phyloP scores from a whole-genome alignment of 2,329 filamentous ascomycete species.

The Hansfordia pulvinata region DNA sequence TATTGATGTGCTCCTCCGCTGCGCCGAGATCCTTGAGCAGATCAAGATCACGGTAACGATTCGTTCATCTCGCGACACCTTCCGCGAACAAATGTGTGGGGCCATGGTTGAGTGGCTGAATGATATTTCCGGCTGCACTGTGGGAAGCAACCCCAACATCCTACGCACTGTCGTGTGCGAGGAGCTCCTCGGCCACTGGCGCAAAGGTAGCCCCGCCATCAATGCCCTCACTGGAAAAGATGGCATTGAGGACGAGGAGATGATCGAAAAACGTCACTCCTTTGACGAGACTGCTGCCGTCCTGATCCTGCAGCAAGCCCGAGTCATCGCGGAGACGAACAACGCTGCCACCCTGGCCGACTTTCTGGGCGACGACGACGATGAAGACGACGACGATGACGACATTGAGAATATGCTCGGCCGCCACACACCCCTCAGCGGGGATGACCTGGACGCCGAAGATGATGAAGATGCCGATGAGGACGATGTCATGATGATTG shows the following conservation, averaged over 20 bases:
- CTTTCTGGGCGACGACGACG: slow-evolving; percentile 20
- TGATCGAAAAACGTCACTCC: slow-evolving; percentile 33
- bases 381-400: slow-evolving; percentile 30
- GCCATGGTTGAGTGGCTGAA: slow-evolving; percentile 92
- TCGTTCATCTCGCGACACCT: slow-evolving; percentile 83
- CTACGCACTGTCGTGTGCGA: slow-evolving; percentile 77
- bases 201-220: slow-evolving; percentile 67
- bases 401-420: no score
- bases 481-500: slow-evolving; percentile 45
- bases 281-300: slow-evolving; percentile 14
- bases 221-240: slow-evolving; percentile 67
- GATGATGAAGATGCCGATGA: slow-evolving; percentile 49
- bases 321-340: slow-evolving; percentile 16
- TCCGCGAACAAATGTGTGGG: slow-evolving; percentile 97
- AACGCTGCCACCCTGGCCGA: slow-evolving; percentile 14
- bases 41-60: slow-evolving; percentile 96
- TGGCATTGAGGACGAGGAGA: slow-evolving; percentile 71
- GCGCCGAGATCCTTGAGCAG: slow-evolving; percentile 79
- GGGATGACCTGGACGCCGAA: slow-evolving; percentile 50
- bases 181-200: slow-evolving; percentile 80
- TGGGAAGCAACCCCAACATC: slow-evolving; percentile 67
- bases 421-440: slow-evolving; percentile 19
- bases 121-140: slow-evolving; percentile 81
- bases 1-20: slow-evolving; percentile 57
- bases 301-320: slow-evolving; percentile 22